These are phyloP conservation scores for Suillus weaverae DNA, from an alignment of 768 basidiomycete genomes.

Conservation along the genomic window DNA sequence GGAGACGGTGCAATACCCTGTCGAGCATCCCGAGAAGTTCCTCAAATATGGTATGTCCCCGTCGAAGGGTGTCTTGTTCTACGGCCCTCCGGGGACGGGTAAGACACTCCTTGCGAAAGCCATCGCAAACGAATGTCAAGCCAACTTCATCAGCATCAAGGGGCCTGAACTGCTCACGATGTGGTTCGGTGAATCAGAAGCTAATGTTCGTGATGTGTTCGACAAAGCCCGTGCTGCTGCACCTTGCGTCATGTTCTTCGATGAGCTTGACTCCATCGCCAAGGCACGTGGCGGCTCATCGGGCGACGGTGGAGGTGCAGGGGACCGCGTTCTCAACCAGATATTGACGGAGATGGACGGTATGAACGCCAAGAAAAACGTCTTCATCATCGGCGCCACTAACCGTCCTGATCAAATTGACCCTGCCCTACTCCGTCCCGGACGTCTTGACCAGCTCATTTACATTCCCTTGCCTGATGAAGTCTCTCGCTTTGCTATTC, in stretches of 20 bases:
- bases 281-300: slow-evolving; percentile 86
- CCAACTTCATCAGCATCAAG: slow-evolving; percentile 99
- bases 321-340: slow-evolving; percentile 97
- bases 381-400: slow-evolving; percentile 97
- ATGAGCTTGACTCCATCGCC: slow-evolving; percentile 98
- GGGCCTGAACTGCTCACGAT: slow-evolving; percentile 98
- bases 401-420: slow-evolving; percentile 98
- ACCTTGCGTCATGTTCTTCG: slow-evolving; percentile 99
- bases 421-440: slow-evolving; percentile 89
- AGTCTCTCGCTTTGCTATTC: slow-evolving; percentile 84
- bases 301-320: slow-evolving; percentile 94
- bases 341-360: slow-evolving; percentile 99
- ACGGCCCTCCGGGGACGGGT: slow-evolving; percentile 99
- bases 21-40: slow-evolving; percentile 99
- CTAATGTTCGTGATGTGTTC: slow-evolving; percentile 98
- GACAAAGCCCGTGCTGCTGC: slow-evolving; percentile 99
- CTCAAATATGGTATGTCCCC: slow-evolving; percentile 99
- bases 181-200: slow-evolving; percentile 99
- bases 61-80: slow-evolving; percentile 99
- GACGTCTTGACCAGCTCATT: slow-evolving; percentile 98
- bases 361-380: slow-evolving; percentile 98
- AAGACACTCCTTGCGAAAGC: slow-evolving; percentile 99
- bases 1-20: slow-evolving; percentile 99
- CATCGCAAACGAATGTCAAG: slow-evolving; percentile 99
- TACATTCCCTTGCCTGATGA: slow-evolving; percentile 99